phyloP scores from a whole-genome alignment of 257 asterid species.

The Coffea canephora region DNA sequence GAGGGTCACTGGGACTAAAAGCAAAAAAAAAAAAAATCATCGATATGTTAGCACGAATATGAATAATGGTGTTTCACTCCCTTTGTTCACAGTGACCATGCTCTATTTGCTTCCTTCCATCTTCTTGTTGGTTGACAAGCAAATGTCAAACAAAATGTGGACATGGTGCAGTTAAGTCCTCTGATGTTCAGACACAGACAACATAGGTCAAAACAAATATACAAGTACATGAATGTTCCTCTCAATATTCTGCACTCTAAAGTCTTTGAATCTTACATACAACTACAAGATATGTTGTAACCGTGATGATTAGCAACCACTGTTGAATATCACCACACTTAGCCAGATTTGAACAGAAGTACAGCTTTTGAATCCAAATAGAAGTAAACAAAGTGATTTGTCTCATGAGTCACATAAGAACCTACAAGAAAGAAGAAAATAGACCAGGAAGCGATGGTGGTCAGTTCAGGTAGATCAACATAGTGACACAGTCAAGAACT shows the following conservation, averaged over 20 bases:
- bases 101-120: neutral
- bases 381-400: slow-evolving; percentile 98
- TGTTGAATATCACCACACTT: slow-evolving; percentile 31
- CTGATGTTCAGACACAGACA: slow-evolving; percentile 15
- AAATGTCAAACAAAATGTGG: neutral
- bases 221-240: slow-evolving; percentile 47
- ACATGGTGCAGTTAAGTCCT: slow-evolving; percentile 2
- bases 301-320: slow-evolving; percentile 24
- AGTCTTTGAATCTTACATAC: slow-evolving; percentile 48
- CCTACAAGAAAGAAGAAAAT: slow-evolving; percentile 38
- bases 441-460: slow-evolving; percentile 19
- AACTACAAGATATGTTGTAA: slow-evolving; percentile 30
- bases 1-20: neutral
- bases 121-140: neutral
- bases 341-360: slow-evolving; percentile 95
- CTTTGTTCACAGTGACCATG: neutral
- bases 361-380: slow-evolving; percentile 92
- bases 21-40: neutral
- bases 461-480: neutral
- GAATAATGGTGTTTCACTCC: neutral
- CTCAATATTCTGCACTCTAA: slow-evolving; percentile 24
- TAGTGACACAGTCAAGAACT: neutral
- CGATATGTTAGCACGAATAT: too few species aligned
- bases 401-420: slow-evolving; percentile 97
- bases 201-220: slow-evolving; percentile 31